These are phyloP conservation scores for Backusella mclennaniae DNA, from an alignment of 192 early-diverging fungal species.

Conservation along the genomic window DNA sequence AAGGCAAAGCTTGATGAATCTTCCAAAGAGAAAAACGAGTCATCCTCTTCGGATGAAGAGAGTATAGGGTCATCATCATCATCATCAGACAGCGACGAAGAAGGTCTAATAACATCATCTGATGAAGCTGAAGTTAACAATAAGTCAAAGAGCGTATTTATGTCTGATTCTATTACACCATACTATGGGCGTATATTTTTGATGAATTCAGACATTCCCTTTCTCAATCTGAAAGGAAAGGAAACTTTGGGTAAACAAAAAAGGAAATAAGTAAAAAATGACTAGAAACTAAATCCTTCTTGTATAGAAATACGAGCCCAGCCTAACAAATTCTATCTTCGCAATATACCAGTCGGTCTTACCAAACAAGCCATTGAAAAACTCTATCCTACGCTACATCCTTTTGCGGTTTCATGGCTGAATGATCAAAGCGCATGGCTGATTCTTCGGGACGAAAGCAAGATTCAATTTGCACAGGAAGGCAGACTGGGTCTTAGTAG, in stretches of 20 bases:
- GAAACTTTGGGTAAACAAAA: constrained; percentile 40
- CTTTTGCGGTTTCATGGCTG: constrained; percentile 50
- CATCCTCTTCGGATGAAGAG: too few relatives aligned
- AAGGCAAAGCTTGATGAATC: not conserved
- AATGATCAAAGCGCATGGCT: constrained; percentile 51
- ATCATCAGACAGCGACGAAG: constrained; percentile 10
- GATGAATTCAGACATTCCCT: constrained; percentile 64
- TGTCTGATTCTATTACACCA: constrained; percentile 6
- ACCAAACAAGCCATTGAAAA: constrained; percentile 47
- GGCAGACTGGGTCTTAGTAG: constrained; percentile 38
- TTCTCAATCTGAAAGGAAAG: constrained; percentile 54
- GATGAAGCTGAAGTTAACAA: constrained; percentile 6
- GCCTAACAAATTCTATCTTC: constrained; percentile 48
- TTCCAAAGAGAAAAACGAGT: not conserved
- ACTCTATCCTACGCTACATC: constrained; percentile 45
- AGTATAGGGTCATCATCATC: not conserved
- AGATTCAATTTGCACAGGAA: constrained; percentile 23
- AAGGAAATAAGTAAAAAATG: not conserved
- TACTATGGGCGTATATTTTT: constrained; percentile 62
- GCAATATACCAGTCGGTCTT: constrained; percentile 50
- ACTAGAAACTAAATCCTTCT: not conserved
- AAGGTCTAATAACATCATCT: not conserved
- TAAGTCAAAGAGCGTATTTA: not conserved
- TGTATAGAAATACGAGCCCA: constrained; percentile 41
- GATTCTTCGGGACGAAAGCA: constrained; percentile 37